Evolutionary conservation across 257 asterid species (phyloP).

Genomic region (Solanum etuberosum): DNA sequence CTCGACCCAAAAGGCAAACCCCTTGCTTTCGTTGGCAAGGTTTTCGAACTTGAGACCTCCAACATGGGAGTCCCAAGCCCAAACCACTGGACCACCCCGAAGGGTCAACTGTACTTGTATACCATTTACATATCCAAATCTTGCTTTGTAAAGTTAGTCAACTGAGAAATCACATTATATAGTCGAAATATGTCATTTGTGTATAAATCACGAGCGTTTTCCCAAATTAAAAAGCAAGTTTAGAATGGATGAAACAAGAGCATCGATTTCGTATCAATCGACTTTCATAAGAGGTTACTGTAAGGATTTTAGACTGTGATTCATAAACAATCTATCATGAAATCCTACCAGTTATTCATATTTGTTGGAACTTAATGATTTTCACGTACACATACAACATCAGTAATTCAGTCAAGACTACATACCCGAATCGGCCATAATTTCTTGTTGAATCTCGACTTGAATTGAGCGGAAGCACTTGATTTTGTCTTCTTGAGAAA

Average conservation of each 20-base stretch:
- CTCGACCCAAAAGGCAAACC: too few species aligned
- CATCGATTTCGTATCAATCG: not conserved
- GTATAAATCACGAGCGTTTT: not conserved
- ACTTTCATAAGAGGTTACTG: not conserved
- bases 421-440: not conserved
- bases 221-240: not conserved
- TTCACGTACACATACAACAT: not conserved
- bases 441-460: not conserved
- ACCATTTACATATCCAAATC: not conserved
- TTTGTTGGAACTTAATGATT: not conserved
- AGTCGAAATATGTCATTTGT: not conserved
- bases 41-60: too few species aligned
- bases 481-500: not conserved
- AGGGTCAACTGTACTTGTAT: too few species aligned
- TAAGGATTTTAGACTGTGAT: not conserved
- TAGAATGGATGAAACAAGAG: not conserved
- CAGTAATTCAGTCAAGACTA: not conserved
- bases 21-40: too few species aligned
- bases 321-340: not conserved
- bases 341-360: not conserved
- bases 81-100: too few species aligned
- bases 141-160: not conserved
- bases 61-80: too few species aligned
- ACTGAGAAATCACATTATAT: not conserved
- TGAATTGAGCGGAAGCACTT: not conserved